These are phyloP conservation scores for Ophiosphaerella herpotricha DNA, from an alignment of 2,329 filamentous ascomycete genomes.

Conservation along the genomic window DNA sequence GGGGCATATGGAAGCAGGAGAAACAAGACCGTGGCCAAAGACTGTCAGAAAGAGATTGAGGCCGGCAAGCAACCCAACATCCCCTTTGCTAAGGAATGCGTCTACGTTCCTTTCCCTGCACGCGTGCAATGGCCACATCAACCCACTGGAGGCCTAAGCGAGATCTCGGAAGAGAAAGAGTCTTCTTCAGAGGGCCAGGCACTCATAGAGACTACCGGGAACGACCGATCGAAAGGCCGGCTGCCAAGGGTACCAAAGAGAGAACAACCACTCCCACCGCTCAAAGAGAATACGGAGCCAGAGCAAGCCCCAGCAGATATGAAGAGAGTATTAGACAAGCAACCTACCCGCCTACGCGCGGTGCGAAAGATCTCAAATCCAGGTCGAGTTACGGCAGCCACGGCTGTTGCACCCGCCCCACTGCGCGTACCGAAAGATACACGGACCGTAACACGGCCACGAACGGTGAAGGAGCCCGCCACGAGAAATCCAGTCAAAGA, in stretches of 20 bases:
- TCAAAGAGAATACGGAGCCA: constrained; percentile 47
- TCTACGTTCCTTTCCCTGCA: constrained; percentile 54
- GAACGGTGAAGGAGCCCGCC: constrained; percentile 25
- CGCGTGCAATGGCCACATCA: constrained; percentile 45
- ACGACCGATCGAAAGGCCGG: constrained; percentile 43
- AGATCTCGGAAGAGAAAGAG: constrained; percentile 49
- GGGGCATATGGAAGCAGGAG: constrained; percentile 53
- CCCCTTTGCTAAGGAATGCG: constrained; percentile 54
- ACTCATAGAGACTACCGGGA: constrained; percentile 53
- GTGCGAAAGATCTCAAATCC: constrained; percentile 45
- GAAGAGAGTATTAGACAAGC: constrained; percentile 39
- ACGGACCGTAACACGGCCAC: constrained; percentile 31
- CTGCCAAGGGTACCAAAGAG: constrained; percentile 25
- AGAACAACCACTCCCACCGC: constrained; percentile 30
- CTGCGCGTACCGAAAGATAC: constrained; percentile 35
- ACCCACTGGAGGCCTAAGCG: constrained; percentile 38
- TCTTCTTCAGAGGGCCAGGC: constrained; percentile 45
- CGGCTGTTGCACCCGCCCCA: constrained; percentile 34
- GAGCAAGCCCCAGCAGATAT: constrained; percentile 29
- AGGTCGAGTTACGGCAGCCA: constrained; percentile 35
- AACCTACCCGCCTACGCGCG: constrained; percentile 42
- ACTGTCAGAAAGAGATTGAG: constrained; percentile 56
- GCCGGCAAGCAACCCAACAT: constrained; percentile 54
- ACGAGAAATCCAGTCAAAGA: constrained; percentile 4
- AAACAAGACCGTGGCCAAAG: constrained; percentile 55